These are phyloP conservation scores for Aspergillus ibericus DNA, from an alignment of 2,329 filamentous ascomycete genomes.

Conservation along the genomic window DNA sequence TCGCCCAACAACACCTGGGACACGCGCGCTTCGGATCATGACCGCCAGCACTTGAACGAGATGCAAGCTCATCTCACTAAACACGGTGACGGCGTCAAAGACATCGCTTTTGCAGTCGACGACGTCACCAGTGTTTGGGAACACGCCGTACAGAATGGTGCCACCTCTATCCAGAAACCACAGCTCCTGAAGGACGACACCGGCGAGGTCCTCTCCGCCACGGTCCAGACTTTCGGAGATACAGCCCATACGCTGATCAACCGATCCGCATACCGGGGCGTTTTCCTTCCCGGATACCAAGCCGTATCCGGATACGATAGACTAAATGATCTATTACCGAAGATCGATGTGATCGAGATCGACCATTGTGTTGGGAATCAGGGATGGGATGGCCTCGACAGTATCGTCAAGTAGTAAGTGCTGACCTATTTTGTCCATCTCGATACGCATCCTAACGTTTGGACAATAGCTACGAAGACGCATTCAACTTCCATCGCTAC, in stretches of 20 bases:
- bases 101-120: slow-evolving; percentile 86
- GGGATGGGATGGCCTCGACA: slow-evolving; percentile 78
- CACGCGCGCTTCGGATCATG: slow-evolving; percentile 46
- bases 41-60: slow-evolving; percentile 62
- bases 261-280: slow-evolving; percentile 64
- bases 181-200: background rate
- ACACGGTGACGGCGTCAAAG: slow-evolving; percentile 84
- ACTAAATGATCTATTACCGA: slow-evolving; percentile 53
- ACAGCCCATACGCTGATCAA: slow-evolving; percentile 85
- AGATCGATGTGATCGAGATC: slow-evolving; percentile 68
- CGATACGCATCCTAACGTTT: background rate
- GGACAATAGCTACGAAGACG: slow-evolving; percentile 66
- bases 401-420: slow-evolving; percentile 53
- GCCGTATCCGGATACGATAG: slow-evolving; percentile 49
- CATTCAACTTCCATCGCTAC: slow-evolving; percentile 88
- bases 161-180: slow-evolving; percentile 13
- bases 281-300: slow-evolving; percentile 77
- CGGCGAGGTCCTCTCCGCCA: slow-evolving; percentile 66
- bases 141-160: slow-evolving; percentile 58
- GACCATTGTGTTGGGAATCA: slow-evolving; percentile 97
- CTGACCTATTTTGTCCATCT: background rate
- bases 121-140: slow-evolving; percentile 73
- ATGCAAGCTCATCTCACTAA: slow-evolving; percentile 77
- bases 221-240: slow-evolving; percentile 83
- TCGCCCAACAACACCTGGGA: slow-evolving; percentile 53